Evolutionary conservation across 495 filamentous ascomycete genomes (phyloP).

Genomic region (Trichocladium antarcticum): DNA sequence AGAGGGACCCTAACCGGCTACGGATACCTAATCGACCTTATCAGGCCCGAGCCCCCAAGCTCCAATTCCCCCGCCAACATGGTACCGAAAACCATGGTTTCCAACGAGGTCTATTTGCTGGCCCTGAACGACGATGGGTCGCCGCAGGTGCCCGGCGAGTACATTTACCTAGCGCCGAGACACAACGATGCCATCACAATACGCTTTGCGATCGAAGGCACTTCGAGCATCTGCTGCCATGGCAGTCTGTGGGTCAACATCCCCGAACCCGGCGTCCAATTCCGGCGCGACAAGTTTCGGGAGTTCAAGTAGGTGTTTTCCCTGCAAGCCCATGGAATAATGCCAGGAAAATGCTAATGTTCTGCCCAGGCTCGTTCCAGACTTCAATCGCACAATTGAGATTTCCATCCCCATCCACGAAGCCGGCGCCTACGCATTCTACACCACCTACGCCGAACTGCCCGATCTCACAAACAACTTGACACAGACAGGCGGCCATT

Average conservation of each 20-base stretch:
- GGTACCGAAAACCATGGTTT: constrained; percentile 43
- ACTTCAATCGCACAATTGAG: constrained; percentile 83
- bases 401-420: constrained; percentile 74
- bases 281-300: constrained; percentile 64
- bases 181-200: constrained; percentile 59
- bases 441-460: constrained; percentile 81
- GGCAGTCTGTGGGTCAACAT: constrained; percentile 96
- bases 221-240: constrained; percentile 86
- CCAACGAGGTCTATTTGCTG: constrained; percentile 67
- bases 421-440: constrained; percentile 93
- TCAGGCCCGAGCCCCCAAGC: constrained; percentile 6
- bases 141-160: constrained; percentile 77
- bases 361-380: constrained; percentile 60
- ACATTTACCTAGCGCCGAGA: constrained; percentile 81
- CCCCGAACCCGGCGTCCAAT: constrained; percentile 60
- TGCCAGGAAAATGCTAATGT: neutral
- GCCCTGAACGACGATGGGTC: constrained; percentile 85
- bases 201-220: constrained; percentile 89
- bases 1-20: too few species aligned
- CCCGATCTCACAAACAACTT: constrained; percentile 59
- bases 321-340: neutral
- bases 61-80: constrained; percentile 24
- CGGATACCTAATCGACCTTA: neutral
- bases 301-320: constrained; percentile 65
- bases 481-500: constrained; percentile 23